Evolutionary conservation across 768 basidiomycete genomes (phyloP).

Genomic region (Macrocybe gigantea): DNA sequence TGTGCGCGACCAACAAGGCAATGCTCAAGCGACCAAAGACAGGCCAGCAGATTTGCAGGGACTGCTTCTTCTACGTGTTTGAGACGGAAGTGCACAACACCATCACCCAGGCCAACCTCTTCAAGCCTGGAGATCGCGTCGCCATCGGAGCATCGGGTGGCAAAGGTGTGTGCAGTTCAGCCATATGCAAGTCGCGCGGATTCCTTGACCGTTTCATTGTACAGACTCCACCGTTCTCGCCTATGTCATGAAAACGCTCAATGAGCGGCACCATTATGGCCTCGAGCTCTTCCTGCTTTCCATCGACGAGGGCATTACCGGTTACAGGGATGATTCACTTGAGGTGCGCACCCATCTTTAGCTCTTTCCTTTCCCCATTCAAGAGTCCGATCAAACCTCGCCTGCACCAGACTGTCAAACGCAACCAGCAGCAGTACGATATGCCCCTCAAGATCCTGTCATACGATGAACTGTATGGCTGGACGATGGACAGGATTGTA

Average conservation of each 20-base stretch:
- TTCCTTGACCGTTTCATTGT: background rate
- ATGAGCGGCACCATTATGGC: conserved; percentile 91
- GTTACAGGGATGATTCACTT: conserved; percentile 95
- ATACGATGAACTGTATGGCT: conserved; percentile 95
- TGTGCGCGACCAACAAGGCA: conserved; percentile 72
- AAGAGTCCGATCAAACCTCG: background rate
- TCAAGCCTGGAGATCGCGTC: conserved; percentile 85
- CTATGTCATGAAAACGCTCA: conserved; percentile 93
- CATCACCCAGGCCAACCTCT: conserved; percentile 76
- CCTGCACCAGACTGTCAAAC: conserved; percentile 79
- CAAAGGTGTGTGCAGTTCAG: conserved; percentile 58
- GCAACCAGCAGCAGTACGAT: conserved; percentile 92
- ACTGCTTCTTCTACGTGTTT: conserved; percentile 95
- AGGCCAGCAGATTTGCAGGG: conserved; percentile 93
- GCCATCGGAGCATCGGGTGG: conserved; percentile 98
- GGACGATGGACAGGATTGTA: conserved; percentile 99
- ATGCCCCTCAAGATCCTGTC: conserved; percentile 95
- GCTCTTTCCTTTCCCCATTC: background rate
- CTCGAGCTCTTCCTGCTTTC: conserved; percentile 89
- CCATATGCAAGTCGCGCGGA: background rate
- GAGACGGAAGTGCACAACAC: conserved; percentile 99
- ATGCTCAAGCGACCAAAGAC: conserved; percentile 96
- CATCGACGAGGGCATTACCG: conserved; percentile 98
- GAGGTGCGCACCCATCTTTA: conserved; percentile 47
- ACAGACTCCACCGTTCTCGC: conserved; percentile 97